phyloP scores from a whole-genome alignment of 2,329 filamentous ascomycete species.

The Zalaria sp. region DNA sequence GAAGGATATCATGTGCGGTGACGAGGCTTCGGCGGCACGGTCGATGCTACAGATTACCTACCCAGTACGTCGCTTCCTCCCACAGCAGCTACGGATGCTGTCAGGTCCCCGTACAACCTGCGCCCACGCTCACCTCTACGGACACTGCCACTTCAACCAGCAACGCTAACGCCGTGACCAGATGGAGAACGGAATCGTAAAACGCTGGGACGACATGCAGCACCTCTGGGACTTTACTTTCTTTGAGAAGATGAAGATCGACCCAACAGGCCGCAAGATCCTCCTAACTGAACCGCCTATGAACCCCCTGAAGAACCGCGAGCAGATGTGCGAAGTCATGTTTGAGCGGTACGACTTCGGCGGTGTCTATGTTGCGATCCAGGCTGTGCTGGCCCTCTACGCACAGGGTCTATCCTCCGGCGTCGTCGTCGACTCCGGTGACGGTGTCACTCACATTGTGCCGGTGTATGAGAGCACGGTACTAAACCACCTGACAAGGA shows the following conservation, averaged over 20 bases:
- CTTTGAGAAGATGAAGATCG: conserved; percentile 88
- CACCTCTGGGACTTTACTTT: conserved; percentile 99
- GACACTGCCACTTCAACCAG: background rate
- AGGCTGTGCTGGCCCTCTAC: conserved; percentile 90
- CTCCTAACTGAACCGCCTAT: conserved; percentile 93
- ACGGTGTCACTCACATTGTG: conserved; percentile 96
- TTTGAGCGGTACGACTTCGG: conserved; percentile 94
- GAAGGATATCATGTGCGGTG: conserved; percentile 99
- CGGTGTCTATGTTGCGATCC: conserved; percentile 94
- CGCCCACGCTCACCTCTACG: conserved; percentile 1
- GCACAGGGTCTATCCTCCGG: conserved; percentile 75
- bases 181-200: conserved; percentile 99
- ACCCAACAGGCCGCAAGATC: conserved; percentile 87
- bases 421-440: conserved; percentile 97
- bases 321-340: conserved; percentile 99
- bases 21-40: conserved; percentile 88
- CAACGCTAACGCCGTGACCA: conserved; percentile 18
- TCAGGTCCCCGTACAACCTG: no score
- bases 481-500: conserved; percentile 86
- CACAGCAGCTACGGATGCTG: no score
- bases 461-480: conserved; percentile 98
- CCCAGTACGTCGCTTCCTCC: conserved; percentile 42
- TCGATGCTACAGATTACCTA: conserved; percentile 98
- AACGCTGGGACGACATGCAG: conserved; percentile 99
- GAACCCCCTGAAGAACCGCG: conserved; percentile 92